Percentiles rank a stretch among this genome's conserved stretches.
phyloP scores from a whole-genome alignment of 495 filamentous ascomycete genomes.

The Neurospora sp. region DNA sequence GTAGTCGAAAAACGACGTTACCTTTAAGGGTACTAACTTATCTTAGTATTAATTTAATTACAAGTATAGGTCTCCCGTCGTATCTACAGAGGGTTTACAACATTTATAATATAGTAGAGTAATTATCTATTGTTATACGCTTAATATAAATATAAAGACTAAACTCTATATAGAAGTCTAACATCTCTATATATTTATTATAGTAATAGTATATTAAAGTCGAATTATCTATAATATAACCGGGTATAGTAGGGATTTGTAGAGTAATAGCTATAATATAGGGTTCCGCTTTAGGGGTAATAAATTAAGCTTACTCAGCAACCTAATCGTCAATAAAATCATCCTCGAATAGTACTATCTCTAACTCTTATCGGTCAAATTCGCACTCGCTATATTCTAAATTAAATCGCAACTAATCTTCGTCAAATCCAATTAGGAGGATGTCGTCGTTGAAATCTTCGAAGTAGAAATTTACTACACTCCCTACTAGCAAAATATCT shows the following conservation, averaged over 20 bases:
- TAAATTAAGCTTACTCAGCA: background rate
- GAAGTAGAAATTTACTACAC: background rate
- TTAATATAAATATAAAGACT: no score
- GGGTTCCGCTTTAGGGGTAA: background rate
- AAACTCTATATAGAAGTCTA: no score
- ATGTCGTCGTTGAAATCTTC: background rate
- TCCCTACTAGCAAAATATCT: background rate
- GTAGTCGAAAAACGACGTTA: no score
- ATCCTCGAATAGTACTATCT: background rate
- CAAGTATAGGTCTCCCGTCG: no score
- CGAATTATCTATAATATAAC: no score
- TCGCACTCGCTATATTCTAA: background rate
- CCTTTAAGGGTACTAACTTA: no score
- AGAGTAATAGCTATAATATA: background rate
- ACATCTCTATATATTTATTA: no score
- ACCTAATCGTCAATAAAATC: background rate
- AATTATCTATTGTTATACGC: no score
- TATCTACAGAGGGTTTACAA: no score
- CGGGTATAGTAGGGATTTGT: background rate
- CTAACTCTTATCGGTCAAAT: background rate
- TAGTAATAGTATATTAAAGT: no score
- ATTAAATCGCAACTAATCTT: background rate
- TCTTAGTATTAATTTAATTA: no score
- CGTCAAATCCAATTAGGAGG: background rate
- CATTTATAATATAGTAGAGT: no score